Evolutionary conservation across 148 eudicot genomes (phyloP), one percentile per base, ranked within the genome.

Genomic region (Silene uniflora): DNA sequence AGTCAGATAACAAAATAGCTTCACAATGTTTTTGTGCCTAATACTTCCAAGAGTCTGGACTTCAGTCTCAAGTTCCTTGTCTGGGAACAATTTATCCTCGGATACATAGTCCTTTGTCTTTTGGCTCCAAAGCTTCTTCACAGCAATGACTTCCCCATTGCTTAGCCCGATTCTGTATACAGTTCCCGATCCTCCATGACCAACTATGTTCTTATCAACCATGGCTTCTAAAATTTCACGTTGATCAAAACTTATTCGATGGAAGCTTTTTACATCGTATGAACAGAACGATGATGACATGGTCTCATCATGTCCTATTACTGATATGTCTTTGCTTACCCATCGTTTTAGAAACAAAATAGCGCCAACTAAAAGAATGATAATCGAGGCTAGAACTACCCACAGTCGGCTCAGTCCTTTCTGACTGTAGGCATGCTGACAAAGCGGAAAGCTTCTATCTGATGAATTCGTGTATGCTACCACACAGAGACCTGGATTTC

Each of bases 21-120:
- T 95, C 68, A 95, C 93, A 6, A 95, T 95, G 82, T 91, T 95
- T 82, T 92, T 92, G 89, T 95, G 99, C 81, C 99, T 85, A 69
- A 95, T 86, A 80, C 83, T 89, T 71, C 97, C 97, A 25, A 95
- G 85, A 73, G 99, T 89, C 74, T 88, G 96, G 27, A 95, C 97
- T 82, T 95, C 99, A 2, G 97, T 89, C 79, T 90, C 86, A 73
- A 95, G 81, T 77, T 89, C 97, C 76, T 82, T 90, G 86, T 89
- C 80, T 14, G 86, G 62, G 58, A 80, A 66, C 39, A 84, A 25
- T 42, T 85, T 85, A 70, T 88, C 89, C n/a, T 84, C 89, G 12
- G 92, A 80, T 27, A 68, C 71, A 19, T 76, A 81, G 72, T 87
- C 87, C 82, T 89, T 94, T 63, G 81, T 72, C 67, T 83, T 88